These are phyloP conservation scores for Atkinsonella hypoxylon DNA, from an alignment of 2,329 filamentous ascomycete genomes.

Conservation along the genomic window DNA sequence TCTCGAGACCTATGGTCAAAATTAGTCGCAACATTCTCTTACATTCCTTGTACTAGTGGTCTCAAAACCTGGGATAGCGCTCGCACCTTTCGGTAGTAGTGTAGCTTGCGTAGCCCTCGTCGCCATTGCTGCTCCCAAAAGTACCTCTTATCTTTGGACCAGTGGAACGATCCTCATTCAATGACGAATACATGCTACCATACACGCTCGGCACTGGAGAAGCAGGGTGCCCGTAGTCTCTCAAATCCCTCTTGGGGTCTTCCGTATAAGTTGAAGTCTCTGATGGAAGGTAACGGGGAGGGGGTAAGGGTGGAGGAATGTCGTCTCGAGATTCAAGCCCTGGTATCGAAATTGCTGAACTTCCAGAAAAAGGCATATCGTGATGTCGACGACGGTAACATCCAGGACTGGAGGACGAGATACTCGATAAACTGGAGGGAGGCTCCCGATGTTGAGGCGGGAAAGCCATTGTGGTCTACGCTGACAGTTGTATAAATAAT, in stretches of 20 bases:
- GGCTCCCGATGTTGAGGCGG: slow-evolving; percentile 25
- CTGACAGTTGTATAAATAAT: background rate
- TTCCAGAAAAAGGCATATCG: slow-evolving; percentile 21
- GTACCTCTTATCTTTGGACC: slow-evolving; percentile 21
- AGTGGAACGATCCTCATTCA: slow-evolving; percentile 21
- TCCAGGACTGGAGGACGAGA: slow-evolving; percentile 20
- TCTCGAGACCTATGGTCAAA: slow-evolving; percentile 26
- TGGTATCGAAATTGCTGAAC: slow-evolving; percentile 31
- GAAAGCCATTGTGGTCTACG: slow-evolving; percentile 20
- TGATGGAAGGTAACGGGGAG: slow-evolving; percentile 27
- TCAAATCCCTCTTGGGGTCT: slow-evolving; percentile 18
- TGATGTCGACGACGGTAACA: slow-evolving; percentile 18
- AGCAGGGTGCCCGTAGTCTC: slow-evolving; percentile 16
- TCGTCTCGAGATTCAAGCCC: slow-evolving; percentile 20
- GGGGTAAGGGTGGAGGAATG: slow-evolving; percentile 34
- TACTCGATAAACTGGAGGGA: slow-evolving; percentile 24
- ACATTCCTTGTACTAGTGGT: background rate
- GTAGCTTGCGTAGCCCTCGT: slow-evolving; percentile 33
- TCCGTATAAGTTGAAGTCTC: slow-evolving; percentile 20
- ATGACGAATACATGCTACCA: slow-evolving; percentile 26
- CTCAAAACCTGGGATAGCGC: background rate
- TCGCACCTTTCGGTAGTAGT: slow-evolving; percentile 27
- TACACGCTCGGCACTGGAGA: slow-evolving; percentile 26
- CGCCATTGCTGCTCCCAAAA: slow-evolving; percentile 18
- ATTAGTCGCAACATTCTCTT: background rate